Percentiles rank a stretch among this genome's conserved stretches.
Evolutionary conservation across 129 eudicot species (phyloP).

Genomic region (Arctium minus): DNA sequence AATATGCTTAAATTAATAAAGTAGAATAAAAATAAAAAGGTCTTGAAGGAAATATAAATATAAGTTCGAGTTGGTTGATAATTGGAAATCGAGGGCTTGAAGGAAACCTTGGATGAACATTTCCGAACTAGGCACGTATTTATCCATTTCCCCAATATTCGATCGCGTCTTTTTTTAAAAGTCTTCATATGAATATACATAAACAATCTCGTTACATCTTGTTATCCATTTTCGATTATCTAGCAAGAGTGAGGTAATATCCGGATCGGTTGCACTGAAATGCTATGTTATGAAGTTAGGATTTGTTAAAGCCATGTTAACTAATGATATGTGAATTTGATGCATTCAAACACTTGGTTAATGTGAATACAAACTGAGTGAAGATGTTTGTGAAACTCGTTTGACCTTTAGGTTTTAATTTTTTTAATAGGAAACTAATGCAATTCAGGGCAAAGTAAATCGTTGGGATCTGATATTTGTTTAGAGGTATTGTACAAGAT

Average conservation of each 20-base stretch:
- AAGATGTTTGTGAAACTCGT: neutral
- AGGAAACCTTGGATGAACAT: too few relatives aligned
- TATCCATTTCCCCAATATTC: too few relatives aligned
- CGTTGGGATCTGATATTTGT: neutral
- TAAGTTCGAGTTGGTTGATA: too few relatives aligned
- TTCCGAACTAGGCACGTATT: too few relatives aligned
- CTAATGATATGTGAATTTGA: neutral
- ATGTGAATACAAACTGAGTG: neutral
- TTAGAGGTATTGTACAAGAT: neutral
- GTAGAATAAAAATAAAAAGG: neutral
- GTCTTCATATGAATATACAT: too few relatives aligned
- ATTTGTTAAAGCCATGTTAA: neutral
- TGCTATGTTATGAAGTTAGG: neutral
- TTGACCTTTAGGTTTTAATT: neutral
- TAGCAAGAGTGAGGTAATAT: neutral
- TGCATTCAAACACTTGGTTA: neutral
- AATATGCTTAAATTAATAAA: too few relatives aligned
- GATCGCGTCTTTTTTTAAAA: too few relatives aligned
- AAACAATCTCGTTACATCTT: too few relatives aligned
- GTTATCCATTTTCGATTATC: neutral
- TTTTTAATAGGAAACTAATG: too few relatives aligned
- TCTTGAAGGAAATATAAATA: neutral
- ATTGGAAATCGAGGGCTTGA: too few relatives aligned
- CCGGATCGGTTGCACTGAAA: neutral
- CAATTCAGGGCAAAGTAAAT: neutral